Conservation (phyloP, 352 stramenopile genomes). For the Globisporangium recalcitrans region DNA sequence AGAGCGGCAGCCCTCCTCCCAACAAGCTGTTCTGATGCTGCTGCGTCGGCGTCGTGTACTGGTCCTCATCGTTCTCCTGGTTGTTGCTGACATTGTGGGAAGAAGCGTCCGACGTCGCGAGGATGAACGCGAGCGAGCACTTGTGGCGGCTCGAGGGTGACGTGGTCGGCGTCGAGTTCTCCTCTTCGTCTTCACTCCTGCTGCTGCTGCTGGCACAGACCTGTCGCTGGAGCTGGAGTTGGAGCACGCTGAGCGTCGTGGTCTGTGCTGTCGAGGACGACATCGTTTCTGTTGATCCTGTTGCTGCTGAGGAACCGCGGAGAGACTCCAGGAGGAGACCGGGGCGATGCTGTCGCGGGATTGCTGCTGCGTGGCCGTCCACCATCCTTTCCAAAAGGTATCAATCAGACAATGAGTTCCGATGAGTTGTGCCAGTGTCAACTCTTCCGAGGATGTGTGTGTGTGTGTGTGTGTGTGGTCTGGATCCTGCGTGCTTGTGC, state of each 20-base stretch:
- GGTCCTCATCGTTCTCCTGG: neutral
- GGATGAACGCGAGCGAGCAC: slow-evolving; percentile 51
- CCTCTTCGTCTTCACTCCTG: neutral
- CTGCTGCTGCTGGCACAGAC: neutral
- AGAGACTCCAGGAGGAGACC: neutral
- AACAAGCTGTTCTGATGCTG: neutral
- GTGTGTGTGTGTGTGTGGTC: no score
- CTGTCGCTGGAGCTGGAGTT: neutral
- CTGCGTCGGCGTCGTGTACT: neutral
- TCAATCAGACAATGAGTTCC: no score
- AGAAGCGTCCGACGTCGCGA: slow-evolving; percentile 21
- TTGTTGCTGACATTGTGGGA: slow-evolving; percentile 16
- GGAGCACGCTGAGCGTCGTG: neutral
- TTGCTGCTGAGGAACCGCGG: neutral
- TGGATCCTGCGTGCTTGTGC: neutral
- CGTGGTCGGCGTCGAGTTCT: slow-evolving; percentile 6
- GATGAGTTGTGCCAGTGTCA: no score
- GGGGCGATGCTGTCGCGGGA: neutral
- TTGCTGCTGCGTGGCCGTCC: neutral
- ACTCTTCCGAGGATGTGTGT: no score
- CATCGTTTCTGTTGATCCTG: neutral
- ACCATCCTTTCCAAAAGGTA: neutral
- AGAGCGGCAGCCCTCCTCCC: neutral
- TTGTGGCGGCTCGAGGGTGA: slow-evolving; percentile 27
- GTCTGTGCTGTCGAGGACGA: neutral